Evolutionary conservation across 2,329 filamentous ascomycete genomes (phyloP), one percentile per base, ranked within the genome.

Genomic region (Colletotrichum sp.): DNA sequence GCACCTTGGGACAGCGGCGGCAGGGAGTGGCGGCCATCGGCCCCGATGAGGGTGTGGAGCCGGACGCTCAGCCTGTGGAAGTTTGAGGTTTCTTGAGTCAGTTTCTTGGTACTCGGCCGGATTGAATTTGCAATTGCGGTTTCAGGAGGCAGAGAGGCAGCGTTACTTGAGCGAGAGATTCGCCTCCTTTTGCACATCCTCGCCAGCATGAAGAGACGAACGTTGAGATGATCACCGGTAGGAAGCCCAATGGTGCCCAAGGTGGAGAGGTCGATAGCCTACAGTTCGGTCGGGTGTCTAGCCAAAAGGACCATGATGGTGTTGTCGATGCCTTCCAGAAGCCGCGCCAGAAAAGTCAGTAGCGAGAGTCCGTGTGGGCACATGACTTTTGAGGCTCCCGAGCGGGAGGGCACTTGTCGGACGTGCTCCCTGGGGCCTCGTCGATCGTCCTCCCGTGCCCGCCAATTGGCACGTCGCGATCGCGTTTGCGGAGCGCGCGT

Each of bases 221-320:
- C 65, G 60, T 76, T 75, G 71, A 27, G 55, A 63, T 52, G 66
- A 71, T 71, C 28, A 30, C 15, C 19, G 39, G 44, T 25, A 16
- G 63, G n/a, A 44, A 71, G 71, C 70, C 73, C 74, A 55, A 75
- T 75, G 74, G 30, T 75, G 71, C 74, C 74, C 74, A 71, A 76
- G 71, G 74, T 71, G 61, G 74, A 73, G 72, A 72, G 70, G 64
- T 73, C 44, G 68, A 63, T 28, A 34, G 64, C 57, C 64, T 73
- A 34, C 64, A 64, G 70, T 75, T 65, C 70, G 57, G 73, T 70
- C 70, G 64, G 73, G 69, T 39, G 13, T 25, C 15, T 22, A 32
- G 15, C 39, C 32, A 64, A 27, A 32, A 32, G n/a, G 57, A 63
- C 59, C 68, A 52, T 39, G 69, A 48, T 68, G 64, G 39, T 48